Conservation (phyloP, 2,329 filamentous ascomycete species). For the Emmonsia crescens region DNA sequence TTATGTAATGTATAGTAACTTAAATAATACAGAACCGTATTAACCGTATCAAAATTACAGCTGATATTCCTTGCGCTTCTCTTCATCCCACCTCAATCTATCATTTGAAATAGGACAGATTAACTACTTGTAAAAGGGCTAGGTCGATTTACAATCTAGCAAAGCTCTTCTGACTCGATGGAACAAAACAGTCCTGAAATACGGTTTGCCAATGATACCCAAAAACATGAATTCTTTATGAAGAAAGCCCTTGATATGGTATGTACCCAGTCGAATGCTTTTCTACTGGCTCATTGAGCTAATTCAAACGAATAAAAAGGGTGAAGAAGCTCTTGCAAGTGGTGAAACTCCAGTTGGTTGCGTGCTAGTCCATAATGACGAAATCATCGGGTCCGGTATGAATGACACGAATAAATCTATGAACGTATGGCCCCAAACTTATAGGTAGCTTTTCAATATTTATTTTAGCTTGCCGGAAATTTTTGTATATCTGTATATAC, state of each 20-base stretch:
- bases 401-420: slow-evolving; percentile 91
- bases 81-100: too few relatives aligned
- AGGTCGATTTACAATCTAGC: background rate
- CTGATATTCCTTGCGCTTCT: background rate
- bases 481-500: background rate
- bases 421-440: slow-evolving; percentile 37
- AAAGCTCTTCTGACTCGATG: background rate
- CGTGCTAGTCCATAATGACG: slow-evolving; percentile 71
- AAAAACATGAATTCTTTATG: slow-evolving; percentile 58
- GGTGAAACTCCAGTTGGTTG: slow-evolving; percentile 97
- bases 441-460: background rate
- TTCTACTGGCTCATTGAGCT: background rate
- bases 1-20: background rate
- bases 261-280: slow-evolving; percentile 12
- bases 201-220: slow-evolving; percentile 3
- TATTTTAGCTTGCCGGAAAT: background rate
- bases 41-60: background rate
- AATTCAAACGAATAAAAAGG: slow-evolving; percentile 40
- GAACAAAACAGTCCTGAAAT: background rate
- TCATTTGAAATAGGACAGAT: too few relatives aligned
- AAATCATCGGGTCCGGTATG: slow-evolving; percentile 81
- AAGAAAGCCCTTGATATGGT: slow-evolving; percentile 80
- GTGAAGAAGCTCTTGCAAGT: slow-evolving; percentile 67
- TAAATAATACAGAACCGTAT: background rate
- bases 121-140: background rate